phyloP scores from a whole-genome alignment of 306 rosid species.

The peach (Prunus persica) region DNA sequence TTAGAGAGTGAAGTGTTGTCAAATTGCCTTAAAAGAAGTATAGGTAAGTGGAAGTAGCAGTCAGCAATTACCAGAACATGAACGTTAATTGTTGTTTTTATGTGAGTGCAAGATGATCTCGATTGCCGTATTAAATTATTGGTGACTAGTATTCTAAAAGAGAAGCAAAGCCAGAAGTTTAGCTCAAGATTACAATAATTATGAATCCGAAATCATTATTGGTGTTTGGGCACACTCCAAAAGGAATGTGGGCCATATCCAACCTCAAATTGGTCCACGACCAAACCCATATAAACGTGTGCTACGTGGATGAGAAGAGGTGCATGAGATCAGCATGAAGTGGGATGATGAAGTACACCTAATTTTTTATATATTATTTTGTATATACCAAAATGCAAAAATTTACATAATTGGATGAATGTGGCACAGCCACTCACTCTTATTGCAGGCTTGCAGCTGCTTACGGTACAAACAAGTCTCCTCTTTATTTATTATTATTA shows the following conservation, averaged over 20 bases:
- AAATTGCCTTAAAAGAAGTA: too few relatives aligned
- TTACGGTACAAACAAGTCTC: slow-evolving; percentile 21
- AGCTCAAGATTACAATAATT: slow-evolving; percentile 11
- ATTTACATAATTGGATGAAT: background rate
- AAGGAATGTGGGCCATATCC: slow-evolving; percentile 36
- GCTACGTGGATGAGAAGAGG: slow-evolving; percentile 58
- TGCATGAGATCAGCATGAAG: slow-evolving; percentile 90
- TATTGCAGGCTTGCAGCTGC: slow-evolving; percentile 8
- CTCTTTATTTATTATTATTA: background rate
- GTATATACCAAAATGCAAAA: background rate
- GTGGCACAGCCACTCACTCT: slow-evolving; percentile 15
- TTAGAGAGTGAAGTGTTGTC: background rate
- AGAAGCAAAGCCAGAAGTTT: background rate
- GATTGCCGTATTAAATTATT: background rate
- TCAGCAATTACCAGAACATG: too few relatives aligned
- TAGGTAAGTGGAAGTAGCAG: too few relatives aligned
- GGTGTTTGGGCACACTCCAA: slow-evolving; percentile 41
- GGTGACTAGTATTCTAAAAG: background rate
- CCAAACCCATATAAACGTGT: slow-evolving; percentile 48
- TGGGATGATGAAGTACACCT: slow-evolving; percentile 61
- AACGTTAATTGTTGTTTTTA: too few relatives aligned
- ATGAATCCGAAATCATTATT: slow-evolving; percentile 22
- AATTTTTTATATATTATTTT: background rate
- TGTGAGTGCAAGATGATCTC: too few relatives aligned
- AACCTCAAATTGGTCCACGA: slow-evolving; percentile 42